Percentiles rank a stretch among this genome's conserved stretches.
These are phyloP conservation scores for Rubroboletus satanas DNA, from an alignment of 768 basidiomycete genomes.

Conservation along the genomic window DNA sequence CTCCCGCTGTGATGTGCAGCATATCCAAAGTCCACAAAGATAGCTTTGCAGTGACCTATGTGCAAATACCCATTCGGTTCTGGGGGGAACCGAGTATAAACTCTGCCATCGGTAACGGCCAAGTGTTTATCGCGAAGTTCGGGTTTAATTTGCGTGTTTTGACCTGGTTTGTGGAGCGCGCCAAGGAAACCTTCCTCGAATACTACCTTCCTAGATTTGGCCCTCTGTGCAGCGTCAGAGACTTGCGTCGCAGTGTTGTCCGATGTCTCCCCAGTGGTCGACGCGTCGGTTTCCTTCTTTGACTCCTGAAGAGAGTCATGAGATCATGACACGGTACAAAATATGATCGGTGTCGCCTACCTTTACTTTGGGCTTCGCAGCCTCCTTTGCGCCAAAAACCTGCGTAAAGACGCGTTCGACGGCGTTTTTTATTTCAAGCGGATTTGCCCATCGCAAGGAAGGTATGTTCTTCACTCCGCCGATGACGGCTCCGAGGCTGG, in stretches of 20 bases:
- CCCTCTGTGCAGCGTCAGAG: slow-evolving; percentile 34
- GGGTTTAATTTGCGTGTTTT: slow-evolving; percentile 81
- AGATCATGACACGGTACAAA: background rate
- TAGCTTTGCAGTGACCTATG: slow-evolving; percentile 96
- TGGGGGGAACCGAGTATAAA: slow-evolving; percentile 96
- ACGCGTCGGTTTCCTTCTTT: slow-evolving; percentile 40
- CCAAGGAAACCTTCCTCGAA: slow-evolving; percentile 96
- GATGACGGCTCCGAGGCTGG: slow-evolving; percentile 63
- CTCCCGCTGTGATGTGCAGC: slow-evolving; percentile 91
- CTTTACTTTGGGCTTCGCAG: slow-evolving; percentile 63
- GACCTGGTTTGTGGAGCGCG: slow-evolving; percentile 87
- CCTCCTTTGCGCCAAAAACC: slow-evolving; percentile 70
- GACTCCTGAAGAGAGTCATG: slow-evolving; percentile 36
- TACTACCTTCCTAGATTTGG: slow-evolving; percentile 52
- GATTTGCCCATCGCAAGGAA: slow-evolving; percentile 75
- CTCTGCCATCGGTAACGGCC: slow-evolving; percentile 70
- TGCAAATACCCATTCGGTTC: slow-evolving; percentile 98
- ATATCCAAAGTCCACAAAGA: slow-evolving; percentile 98
- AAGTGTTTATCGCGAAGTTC: slow-evolving; percentile 80
- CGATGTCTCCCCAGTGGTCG: slow-evolving; percentile 1
- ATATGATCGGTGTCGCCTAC: slow-evolving; percentile 32
- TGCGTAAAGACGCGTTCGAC: slow-evolving; percentile 67
- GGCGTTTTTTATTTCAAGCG: slow-evolving; percentile 79
- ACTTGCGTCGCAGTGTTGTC: slow-evolving; percentile 28
- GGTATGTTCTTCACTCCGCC: slow-evolving; percentile 58